phyloP scores from a whole-genome alignment of 2,329 filamentous ascomycete genomes.

The Fusarium odoratissimum region DNA sequence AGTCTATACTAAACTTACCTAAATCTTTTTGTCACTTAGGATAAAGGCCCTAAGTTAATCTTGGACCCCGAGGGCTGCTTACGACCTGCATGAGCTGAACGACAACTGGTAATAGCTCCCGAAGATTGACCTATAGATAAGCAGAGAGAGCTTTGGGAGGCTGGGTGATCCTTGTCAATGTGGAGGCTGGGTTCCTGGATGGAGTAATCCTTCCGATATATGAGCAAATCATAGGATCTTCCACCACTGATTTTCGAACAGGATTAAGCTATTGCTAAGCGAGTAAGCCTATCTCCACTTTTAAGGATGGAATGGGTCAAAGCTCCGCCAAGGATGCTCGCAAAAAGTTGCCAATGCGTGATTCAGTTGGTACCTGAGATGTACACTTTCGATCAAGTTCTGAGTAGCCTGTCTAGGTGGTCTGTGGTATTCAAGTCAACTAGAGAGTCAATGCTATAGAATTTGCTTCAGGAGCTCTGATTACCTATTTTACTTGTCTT shows the following conservation, averaged over 20 bases:
- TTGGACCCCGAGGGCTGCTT: neutral
- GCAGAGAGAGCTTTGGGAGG: neutral
- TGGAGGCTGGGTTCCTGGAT: neutral
- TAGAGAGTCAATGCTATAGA: fast-evolving
- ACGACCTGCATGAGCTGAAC: neutral
- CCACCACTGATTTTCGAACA: neutral
- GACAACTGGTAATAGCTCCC: neutral
- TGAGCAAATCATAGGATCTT: neutral
- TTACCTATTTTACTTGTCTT: neutral
- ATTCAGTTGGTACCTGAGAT: neutral
- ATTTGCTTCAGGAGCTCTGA: neutral
- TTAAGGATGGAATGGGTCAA: neutral
- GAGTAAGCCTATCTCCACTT: neutral
- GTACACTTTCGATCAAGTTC: neutral
- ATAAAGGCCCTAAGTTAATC: neutral
- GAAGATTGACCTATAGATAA: neutral
- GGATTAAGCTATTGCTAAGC: neutral
- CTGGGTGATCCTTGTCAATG: neutral
- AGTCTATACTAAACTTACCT: neutral
- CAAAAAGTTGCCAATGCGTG: neutral
- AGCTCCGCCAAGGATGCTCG: neutral
- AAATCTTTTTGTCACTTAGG: fast-evolving
- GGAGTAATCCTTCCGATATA: neutral
- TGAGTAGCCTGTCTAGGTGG: neutral
- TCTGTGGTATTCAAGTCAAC: neutral